Evolutionary conservation across 257 asterid genomes (phyloP), one percentile per base, ranked within the genome.

Genomic region (Solanum tacnaense): DNA sequence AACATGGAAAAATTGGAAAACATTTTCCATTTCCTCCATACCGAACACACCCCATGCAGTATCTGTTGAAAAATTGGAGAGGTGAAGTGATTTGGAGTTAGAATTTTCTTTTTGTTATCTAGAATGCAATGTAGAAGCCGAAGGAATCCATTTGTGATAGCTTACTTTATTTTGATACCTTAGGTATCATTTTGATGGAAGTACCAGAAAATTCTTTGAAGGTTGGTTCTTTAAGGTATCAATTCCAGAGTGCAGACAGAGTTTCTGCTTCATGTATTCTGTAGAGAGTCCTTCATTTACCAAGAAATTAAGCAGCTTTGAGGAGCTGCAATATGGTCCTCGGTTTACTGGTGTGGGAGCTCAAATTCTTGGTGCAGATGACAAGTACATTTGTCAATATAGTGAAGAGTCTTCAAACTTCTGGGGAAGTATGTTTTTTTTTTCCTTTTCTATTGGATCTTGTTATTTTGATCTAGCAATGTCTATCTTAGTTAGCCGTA

Each of bases 171-270:
- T 87, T 35, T 87, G 72, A 89, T 86, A 84, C 56, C 83, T 73
- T 89, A 97, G 99, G 90, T 97, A 95, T 89, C 99, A 97, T 92
- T 97, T 94, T 90, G 99, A 97, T 93, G 98, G 99, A 89, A 96
- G 94, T 31, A 74, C 94, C 9, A 92, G 99, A 83, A 94, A 89
- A 65, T 96, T 97, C 89, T 97, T 97, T 34, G 99, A 97, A 91
- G 99, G 99, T 7, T 97, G 99, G 99, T 97, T 96, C 90, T 97
- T 97, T 90, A 97, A 94, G 93, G 99, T 97, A 27, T 93, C 99
- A 11, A 97, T 97, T 91, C 99, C 99, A 84, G 99, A 96, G 87
- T 92, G 96, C 87, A 93, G 98, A 92, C 98, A 97, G 93, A 97
- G 99, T 91, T 97, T 97, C 89, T 97, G 99, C 90, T 97, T 96